phyloP scores from a whole-genome alignment of 169 alveolate species.

The Plasmodium vivax region DNA sequence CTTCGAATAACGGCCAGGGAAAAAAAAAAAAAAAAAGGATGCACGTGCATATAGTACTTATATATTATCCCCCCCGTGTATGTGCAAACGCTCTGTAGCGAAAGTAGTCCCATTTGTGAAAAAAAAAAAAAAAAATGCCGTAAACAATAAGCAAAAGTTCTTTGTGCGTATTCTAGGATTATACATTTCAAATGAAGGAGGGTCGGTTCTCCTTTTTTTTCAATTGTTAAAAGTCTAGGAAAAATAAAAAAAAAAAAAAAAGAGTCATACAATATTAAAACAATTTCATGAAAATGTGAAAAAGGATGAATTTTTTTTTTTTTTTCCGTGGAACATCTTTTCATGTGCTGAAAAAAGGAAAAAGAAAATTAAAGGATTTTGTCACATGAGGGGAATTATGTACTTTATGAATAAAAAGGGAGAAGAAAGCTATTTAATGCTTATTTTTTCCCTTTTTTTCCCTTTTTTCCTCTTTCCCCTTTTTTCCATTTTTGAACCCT shows the following conservation, averaged over 20 bases:
- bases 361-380: not conserved
- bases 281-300: not conserved
- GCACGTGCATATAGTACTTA: not conserved
- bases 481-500: no score
- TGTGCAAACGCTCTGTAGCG: not conserved
- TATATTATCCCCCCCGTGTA: not conserved
- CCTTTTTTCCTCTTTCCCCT: no score
- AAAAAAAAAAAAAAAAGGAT: conserved; percentile 6
- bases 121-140: not conserved
- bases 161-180: not conserved
- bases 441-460: not conserved
- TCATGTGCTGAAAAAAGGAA: not conserved
- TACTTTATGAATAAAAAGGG: not conserved
- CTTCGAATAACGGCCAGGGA: not conserved
- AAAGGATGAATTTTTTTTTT: not conserved
- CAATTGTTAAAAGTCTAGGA: conserved; percentile 2
- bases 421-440: not conserved
- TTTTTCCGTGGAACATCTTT: not conserved
- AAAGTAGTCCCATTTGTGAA: not conserved
- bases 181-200: not conserved
- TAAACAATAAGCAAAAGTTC: not conserved
- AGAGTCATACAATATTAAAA: not conserved
- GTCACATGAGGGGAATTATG: not conserved
- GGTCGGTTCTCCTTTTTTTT: not conserved
- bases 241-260: not conserved